phyloP scores from a whole-genome alignment of 2,329 filamentous ascomycete species.

The Scytalidium sp. region DNA sequence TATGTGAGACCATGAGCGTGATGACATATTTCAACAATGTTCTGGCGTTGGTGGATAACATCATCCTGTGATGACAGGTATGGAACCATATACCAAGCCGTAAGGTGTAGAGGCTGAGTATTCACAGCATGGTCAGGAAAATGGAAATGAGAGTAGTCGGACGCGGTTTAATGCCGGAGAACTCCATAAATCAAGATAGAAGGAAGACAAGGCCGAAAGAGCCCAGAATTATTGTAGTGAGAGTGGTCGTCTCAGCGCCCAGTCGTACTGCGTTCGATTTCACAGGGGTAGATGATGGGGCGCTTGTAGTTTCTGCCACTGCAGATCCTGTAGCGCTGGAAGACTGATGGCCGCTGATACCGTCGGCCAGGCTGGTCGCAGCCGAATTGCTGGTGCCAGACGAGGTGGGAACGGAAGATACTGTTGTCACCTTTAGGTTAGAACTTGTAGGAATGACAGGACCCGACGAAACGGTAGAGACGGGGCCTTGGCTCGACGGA shows the following conservation, averaged over 20 bases:
- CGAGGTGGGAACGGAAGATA: neutral
- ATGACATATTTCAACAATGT: neutral
- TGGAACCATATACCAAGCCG: too few species aligned
- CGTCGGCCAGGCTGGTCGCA: neutral
- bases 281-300: neutral
- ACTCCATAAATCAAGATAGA: neutral
- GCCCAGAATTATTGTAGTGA: neutral
- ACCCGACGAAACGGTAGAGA: neutral
- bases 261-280: neutral
- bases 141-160: neutral
- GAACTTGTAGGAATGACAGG: neutral
- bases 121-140: neutral
- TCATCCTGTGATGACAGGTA: too few species aligned
- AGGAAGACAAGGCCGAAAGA: neutral
- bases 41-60: neutral
- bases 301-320: neutral
- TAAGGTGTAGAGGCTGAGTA: neutral
- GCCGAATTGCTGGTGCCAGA: neutral
- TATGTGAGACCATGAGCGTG: neutral
- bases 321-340: neutral
- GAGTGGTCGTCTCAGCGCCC: neutral
- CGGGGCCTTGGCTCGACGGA: neutral
- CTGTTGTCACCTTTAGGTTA: neutral
- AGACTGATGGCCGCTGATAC: neutral
- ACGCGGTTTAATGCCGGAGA: neutral